phyloP scores from a whole-genome alignment of 2,329 filamentous ascomycete species.

The Aspergillus pseudoviridinutans region DNA sequence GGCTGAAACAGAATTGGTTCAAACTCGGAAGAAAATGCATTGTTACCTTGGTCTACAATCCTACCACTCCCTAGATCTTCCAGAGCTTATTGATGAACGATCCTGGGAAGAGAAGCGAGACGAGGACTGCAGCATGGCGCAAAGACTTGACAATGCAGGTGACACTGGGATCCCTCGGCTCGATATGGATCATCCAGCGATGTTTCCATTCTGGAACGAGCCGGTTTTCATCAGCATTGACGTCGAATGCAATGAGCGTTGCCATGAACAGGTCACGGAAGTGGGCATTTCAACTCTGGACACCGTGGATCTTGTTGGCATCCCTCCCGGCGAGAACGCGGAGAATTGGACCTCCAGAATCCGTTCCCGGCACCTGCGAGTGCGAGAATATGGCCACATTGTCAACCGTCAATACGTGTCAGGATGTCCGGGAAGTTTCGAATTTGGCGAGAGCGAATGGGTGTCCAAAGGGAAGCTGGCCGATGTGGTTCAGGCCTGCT shows the following conservation, averaged over 20 bases:
- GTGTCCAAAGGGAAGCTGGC: constrained; percentile 46
- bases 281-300: constrained; percentile 81
- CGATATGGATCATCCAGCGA: constrained; percentile 44
- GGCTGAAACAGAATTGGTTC: constrained; percentile 51
- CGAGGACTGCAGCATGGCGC: constrained; percentile 15
- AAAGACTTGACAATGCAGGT: background rate
- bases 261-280: constrained; percentile 69
- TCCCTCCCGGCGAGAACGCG: constrained; percentile 60
- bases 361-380: constrained; percentile 68
- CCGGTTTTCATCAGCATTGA: constrained; percentile 76
- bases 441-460: constrained; percentile 59
- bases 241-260: constrained; percentile 72
- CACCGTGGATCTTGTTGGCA: constrained; percentile 53
- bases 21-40: constrained; percentile 61
- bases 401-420: constrained; percentile 65
- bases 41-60: constrained; percentile 67
- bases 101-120: constrained; percentile 18
- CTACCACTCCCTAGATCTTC: constrained; percentile 15
- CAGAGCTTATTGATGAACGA: constrained; percentile 9
- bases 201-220: constrained; percentile 49
- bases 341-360: constrained; percentile 66
- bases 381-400: constrained; percentile 63
- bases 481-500: constrained; percentile 49
- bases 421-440: constrained; percentile 76
- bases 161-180: constrained; percentile 26